Conservation (phyloP, 1,139 yeast genomes). For the Yamadazyma diospyri region DNA sequence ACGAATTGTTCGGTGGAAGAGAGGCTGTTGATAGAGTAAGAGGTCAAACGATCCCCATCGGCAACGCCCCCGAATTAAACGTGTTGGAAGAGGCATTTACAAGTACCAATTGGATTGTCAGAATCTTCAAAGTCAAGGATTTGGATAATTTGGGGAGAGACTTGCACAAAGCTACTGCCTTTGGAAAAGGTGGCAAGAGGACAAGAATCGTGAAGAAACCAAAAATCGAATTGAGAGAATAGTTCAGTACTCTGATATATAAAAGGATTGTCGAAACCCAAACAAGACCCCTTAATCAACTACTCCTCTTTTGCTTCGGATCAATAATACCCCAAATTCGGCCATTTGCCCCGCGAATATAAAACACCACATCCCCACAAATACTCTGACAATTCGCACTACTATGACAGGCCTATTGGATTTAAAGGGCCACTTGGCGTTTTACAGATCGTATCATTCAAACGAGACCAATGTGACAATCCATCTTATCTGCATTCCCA, state of each 20-base stretch:
- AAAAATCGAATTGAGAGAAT: constrained; percentile 46
- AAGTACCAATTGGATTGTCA: constrained; percentile 93
- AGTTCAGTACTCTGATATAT: constrained; percentile 6
- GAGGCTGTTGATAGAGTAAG: constrained; percentile 86
- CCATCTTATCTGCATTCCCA: constrained; percentile 78
- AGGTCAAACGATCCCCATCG: constrained; percentile 65
- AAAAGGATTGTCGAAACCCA: too few relatives aligned
- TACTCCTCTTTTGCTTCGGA: too few relatives aligned
- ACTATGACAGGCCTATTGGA: constrained; percentile 41
- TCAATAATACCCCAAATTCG: too few relatives aligned
- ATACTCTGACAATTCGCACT: too few relatives aligned
- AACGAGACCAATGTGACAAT: constrained; percentile 67
- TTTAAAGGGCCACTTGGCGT: constrained; percentile 65
- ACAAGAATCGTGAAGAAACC: constrained; percentile 53
- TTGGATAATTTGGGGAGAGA: constrained; percentile 85
- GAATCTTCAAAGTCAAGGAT: constrained; percentile 91
- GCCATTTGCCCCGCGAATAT: too few relatives aligned
- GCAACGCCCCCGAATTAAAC: constrained; percentile 58
- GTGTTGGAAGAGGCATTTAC: constrained; percentile 94
- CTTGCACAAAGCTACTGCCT: constrained; percentile 45
- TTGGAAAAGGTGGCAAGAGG: constrained; percentile 43
- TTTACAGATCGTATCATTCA: constrained; percentile 82
- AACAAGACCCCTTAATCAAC: too few relatives aligned
- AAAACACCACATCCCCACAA: too few relatives aligned
- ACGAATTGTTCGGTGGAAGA: constrained; percentile 65